Conservation (phyloP, 768 basidiomycete genomes). For the Dacryopinax spathularia region DNA sequence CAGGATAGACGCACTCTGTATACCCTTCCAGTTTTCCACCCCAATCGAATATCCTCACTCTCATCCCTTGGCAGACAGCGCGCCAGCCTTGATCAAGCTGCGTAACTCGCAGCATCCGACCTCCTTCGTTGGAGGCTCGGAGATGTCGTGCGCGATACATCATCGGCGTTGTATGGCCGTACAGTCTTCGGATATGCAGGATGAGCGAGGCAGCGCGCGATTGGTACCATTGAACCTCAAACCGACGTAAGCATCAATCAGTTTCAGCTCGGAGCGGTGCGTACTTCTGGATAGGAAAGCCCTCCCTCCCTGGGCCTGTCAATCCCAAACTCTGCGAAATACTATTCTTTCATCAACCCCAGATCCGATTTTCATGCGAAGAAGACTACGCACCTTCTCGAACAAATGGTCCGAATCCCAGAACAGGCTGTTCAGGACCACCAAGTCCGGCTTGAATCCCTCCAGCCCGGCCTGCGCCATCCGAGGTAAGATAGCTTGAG, state of each 20-base stretch:
- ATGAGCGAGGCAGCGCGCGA: background rate
- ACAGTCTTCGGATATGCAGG: background rate
- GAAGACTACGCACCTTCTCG: background rate
- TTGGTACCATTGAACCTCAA: too few relatives aligned
- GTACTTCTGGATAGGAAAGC: background rate
- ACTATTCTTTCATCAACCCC: background rate
- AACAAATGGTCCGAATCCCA: background rate
- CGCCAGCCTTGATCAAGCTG: background rate
- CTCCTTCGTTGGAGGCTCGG: background rate
- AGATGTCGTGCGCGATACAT: background rate
- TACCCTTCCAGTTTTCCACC: background rate
- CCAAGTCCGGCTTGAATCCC: background rate
- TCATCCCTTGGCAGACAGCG: background rate
- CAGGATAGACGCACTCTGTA: background rate
- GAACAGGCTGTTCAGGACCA: background rate
- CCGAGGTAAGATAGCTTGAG: background rate
- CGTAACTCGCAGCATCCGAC: background rate
- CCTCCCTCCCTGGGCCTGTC: background rate
- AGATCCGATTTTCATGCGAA: background rate
- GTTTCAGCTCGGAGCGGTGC: too few relatives aligned
- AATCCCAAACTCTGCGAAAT: background rate
- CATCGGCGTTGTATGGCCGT: background rate
- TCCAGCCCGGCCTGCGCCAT: background rate
- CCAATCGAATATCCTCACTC: background rate
- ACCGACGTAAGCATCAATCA: too few relatives aligned